Evolutionary conservation across 1,284 basidiomycete genomes (phyloP).

Genomic region (Cutaneotrichosporon curvatum): DNA sequence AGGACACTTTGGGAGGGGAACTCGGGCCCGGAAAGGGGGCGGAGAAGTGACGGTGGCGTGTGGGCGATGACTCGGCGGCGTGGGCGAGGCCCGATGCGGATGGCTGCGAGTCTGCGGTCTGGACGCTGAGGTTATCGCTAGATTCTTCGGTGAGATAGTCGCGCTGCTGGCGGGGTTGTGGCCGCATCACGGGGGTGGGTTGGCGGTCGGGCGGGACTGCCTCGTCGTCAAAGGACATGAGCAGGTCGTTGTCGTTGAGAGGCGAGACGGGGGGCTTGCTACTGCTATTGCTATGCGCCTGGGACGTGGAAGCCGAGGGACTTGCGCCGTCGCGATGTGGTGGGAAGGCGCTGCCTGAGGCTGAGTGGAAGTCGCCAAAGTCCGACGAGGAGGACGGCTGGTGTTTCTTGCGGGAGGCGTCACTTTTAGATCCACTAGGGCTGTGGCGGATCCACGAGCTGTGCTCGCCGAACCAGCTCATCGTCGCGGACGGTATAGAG

Average conservation of each 20-base stretch:
- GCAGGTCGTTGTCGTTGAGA: conserved; percentile 25
- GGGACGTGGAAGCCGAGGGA: too few relatives aligned
- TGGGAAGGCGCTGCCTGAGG: too few relatives aligned
- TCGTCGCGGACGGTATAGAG: background rate
- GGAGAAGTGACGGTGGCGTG: conserved; percentile 3
- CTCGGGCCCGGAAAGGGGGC: conserved; percentile 24
- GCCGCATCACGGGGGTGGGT: background rate
- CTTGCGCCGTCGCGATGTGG: too few relatives aligned
- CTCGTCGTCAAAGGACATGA: conserved; percentile 35
- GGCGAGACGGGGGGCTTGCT: too few relatives aligned
- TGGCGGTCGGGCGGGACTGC: background rate
- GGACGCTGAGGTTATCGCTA: background rate
- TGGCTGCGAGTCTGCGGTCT: background rate
- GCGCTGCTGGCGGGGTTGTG: background rate
- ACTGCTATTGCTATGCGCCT: too few relatives aligned
- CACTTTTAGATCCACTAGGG: too few relatives aligned
- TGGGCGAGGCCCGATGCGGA: background rate
- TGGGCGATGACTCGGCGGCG: conserved; percentile 4
- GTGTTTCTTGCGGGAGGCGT: background rate
- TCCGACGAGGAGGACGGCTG: conserved; percentile 12
- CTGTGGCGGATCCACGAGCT: too few relatives aligned
- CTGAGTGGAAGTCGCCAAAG: conserved; percentile 20
- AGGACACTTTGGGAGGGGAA: conserved; percentile 32
- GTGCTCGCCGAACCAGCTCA: too few relatives aligned
- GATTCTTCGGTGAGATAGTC: conserved; percentile 10